Percentiles rank a stretch among this genome's conserved stretches.
Evolutionary conservation across 1,139 yeast genomes (phyloP).

Genomic region (Diutina pseudorugosa): DNA sequence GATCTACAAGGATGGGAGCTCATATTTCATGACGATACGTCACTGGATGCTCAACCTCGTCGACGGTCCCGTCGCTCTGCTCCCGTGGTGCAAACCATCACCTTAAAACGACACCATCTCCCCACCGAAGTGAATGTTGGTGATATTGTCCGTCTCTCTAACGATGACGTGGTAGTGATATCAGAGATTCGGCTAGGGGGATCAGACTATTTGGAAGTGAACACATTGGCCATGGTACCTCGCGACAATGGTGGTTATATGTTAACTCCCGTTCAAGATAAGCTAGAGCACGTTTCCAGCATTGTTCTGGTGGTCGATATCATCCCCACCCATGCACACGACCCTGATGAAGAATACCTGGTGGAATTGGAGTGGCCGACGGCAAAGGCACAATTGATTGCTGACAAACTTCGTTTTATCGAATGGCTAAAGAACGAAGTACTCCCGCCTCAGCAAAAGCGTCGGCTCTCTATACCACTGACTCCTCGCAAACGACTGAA

Average conservation of each 20-base stretch:
- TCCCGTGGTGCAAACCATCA: constrained; percentile 10
- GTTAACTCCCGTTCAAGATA: neutral
- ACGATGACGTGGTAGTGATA: constrained; percentile 8
- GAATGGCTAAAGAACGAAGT: neutral
- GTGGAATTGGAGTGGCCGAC: neutral
- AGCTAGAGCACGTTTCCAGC: neutral
- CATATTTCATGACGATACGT: constrained; percentile 8
- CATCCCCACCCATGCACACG: neutral
- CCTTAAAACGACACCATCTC: constrained; percentile 7
- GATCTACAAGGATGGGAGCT: constrained; percentile 24
- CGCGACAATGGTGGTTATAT: neutral
- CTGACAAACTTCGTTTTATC: neutral
- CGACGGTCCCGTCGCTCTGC: constrained; percentile 9
- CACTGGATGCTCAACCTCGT: constrained; percentile 4
- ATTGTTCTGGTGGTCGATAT: neutral
- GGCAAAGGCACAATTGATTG: neutral
- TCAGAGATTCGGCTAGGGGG: neutral
- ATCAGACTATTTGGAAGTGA: neutral
- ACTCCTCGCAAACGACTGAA: neutral
- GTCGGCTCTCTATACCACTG: neutral
- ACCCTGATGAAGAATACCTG: neutral
- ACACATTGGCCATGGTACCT: neutral
- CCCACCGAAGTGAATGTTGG: constrained; percentile 25
- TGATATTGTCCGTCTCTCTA: constrained; percentile 19
- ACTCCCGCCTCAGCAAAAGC: neutral